Evolutionary conservation across 2,329 filamentous ascomycete species (phyloP), one percentile per base, ranked within the genome.

Genomic region (Pseudogymnoascus sp.): DNA sequence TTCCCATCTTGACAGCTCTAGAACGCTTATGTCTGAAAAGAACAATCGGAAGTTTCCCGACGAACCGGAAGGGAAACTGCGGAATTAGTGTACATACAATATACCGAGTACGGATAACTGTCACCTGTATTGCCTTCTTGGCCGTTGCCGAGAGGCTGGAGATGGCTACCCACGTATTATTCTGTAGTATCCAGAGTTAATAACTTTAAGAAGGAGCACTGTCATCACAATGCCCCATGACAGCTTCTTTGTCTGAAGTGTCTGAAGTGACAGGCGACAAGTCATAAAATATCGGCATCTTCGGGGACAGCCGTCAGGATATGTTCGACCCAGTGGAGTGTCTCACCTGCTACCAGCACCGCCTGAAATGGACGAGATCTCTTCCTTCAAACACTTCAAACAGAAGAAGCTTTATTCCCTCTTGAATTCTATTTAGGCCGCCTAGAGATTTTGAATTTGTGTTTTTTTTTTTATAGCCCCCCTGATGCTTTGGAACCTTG

Each of bases 1-100:
- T 52, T 52, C 41, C 41, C 28, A 52, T 52, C 23, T 18, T 52
- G 41, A 30, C 41, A 52, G 41, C 41, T 52, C 23, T 52, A 52
- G 41, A 52, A 52, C 41, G n/a, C 13, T 3, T 10, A 18, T 52
- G 41, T 52, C 41, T 52, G n/a, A 52, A 52, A 52, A 52, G 41
- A 52, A 52, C 23, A 52, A 52, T 15, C 41, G n/a, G 23, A 52
- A 1, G 3, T 30, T 52, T 30, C 23, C 41, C 41, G 41, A 52
- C n/a, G 23, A 52, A 18, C 23, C 23, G 23, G 41, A 52, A 28
- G 41, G 13, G 41, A 28, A 52, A 18, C 12, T 41, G 38, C 41
- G 41, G 41, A 52, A 52, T 52, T 52, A 30, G n/a, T 52, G 23
- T 52, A 10, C 33, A 9, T 23, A 18, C 7, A 30, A 8, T 52